Conservation (phyloP, 257 asterid genomes). For the Solanum medicagineum region DNA sequence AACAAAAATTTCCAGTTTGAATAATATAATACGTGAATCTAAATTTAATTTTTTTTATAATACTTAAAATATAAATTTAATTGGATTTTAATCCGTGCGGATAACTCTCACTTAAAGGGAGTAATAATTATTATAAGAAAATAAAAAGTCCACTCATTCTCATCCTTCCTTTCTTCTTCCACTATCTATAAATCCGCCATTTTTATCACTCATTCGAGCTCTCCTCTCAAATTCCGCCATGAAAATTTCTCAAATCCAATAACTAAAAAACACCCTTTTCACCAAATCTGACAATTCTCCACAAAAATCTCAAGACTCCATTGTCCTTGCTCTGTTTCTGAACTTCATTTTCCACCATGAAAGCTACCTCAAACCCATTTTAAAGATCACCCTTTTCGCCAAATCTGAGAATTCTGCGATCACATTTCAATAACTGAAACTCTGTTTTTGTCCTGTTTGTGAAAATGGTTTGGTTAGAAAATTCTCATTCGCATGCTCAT, state of each 20-base stretch:
- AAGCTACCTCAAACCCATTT: neutral
- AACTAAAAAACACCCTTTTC: neutral
- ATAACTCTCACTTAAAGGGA: too few species aligned
- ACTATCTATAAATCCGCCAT: conserved; percentile 7
- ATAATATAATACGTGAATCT: too few species aligned
- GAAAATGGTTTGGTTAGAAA: conserved; percentile 23
- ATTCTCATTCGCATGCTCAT: conserved; percentile 8
- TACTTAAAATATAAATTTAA: too few species aligned
- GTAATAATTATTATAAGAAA: too few species aligned
- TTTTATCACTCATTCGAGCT: neutral
- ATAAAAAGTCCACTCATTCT: neutral
- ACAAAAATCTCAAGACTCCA: neutral
- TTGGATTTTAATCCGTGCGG: too few species aligned
- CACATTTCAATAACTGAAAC: neutral
- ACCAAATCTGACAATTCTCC: neutral
- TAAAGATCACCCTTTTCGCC: neutral
- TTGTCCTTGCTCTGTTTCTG: neutral
- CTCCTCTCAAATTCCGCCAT: neutral
- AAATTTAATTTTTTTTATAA: too few species aligned
- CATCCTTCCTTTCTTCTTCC: neutral
- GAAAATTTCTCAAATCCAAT: neutral
- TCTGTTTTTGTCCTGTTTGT: neutral
- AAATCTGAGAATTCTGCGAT: neutral
- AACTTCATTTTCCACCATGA: neutral
- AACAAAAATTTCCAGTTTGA: too few species aligned